phyloP scores from a whole-genome alignment of 129 eudicot genomes.

The Flaveria robusta region DNA sequence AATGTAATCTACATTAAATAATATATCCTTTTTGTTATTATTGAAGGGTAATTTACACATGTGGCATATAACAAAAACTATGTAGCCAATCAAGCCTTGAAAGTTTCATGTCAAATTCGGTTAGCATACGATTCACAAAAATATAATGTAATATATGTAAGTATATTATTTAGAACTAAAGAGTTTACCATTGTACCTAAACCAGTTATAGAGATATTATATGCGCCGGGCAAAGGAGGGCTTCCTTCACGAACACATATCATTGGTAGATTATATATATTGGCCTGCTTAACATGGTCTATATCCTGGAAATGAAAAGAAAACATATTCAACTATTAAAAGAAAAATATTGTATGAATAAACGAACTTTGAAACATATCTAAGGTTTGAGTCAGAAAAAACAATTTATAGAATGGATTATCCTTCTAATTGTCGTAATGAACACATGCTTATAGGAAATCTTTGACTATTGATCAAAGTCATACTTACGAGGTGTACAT shows the following conservation, averaged over 20 bases:
- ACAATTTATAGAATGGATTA: too few species aligned
- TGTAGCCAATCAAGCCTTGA: not conserved
- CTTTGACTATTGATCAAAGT: not conserved
- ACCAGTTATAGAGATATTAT: constrained; percentile 62
- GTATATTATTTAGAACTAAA: constrained; percentile 22
- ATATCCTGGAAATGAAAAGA: constrained; percentile 53
- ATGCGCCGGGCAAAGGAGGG: constrained; percentile 79
- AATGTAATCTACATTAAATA: not conserved
- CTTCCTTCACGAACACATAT: constrained; percentile 92
- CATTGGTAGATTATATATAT: constrained; percentile 54
- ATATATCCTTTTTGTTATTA: not conserved
- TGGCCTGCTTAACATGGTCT: constrained; percentile 29
- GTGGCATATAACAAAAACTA: not conserved
- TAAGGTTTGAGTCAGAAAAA: not conserved
- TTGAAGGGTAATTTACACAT: not conserved
- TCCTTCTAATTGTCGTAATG: not conserved
- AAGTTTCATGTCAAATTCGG: not conserved
- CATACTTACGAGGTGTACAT: constrained; percentile 72
- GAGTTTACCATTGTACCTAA: constrained; percentile 50
- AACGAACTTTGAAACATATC: not conserved
- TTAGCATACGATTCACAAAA: not conserved
- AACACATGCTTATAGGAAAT: not conserved
- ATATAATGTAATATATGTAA: not conserved
- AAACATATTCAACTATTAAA: not conserved
- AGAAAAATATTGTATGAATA: not conserved